Percentiles rank a stretch among this genome's conserved stretches.
Evolutionary conservation across 2,329 filamentous ascomycete genomes (phyloP).

Genomic region (Ophiostoma pallidulum): DNA sequence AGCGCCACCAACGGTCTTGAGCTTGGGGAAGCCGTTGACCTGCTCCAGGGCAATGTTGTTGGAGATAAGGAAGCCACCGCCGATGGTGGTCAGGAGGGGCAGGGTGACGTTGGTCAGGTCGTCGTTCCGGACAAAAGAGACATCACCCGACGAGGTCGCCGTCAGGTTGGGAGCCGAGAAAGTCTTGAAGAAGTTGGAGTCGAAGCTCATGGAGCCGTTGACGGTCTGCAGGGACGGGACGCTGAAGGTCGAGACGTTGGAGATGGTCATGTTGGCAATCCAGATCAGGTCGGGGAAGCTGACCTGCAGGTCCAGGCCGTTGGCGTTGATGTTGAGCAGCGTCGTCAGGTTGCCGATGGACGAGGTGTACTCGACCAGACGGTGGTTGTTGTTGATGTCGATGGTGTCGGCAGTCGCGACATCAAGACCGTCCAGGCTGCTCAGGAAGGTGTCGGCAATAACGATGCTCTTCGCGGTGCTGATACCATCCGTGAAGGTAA

Average conservation of each 20-base stretch:
- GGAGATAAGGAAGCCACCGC: constrained; percentile 73
- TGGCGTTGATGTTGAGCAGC: constrained; percentile 65
- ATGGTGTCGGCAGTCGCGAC: constrained; percentile 62
- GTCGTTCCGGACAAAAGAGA: constrained; percentile 56
- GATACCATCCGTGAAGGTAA: constrained; percentile 44
- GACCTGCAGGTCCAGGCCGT: constrained; percentile 62
- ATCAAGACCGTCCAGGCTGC: constrained; percentile 70
- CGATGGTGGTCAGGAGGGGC: constrained; percentile 56
- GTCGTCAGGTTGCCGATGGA: constrained; percentile 67
- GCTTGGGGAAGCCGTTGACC: constrained; percentile 57
- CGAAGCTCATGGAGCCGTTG: constrained; percentile 74
- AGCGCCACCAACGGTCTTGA: constrained; percentile 66
- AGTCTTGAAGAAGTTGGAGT: constrained; percentile 60
- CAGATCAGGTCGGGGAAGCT: constrained; percentile 68
- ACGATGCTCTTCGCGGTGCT: constrained; percentile 56
- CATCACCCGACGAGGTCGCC: constrained; percentile 45
- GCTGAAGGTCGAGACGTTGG: constrained; percentile 65
- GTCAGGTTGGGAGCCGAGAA: constrained; percentile 64
- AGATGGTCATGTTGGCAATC: constrained; percentile 73
- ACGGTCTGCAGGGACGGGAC: constrained; percentile 64
- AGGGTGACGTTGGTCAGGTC: constrained; percentile 65
- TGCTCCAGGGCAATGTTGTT: constrained; percentile 72
- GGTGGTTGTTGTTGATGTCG: constrained; percentile 83
- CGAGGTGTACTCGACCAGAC: constrained; percentile 66
- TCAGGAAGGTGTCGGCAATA: constrained; percentile 81